phyloP scores from a whole-genome alignment of 73 alveolate genomes.

The Stentor roeselii region DNA sequence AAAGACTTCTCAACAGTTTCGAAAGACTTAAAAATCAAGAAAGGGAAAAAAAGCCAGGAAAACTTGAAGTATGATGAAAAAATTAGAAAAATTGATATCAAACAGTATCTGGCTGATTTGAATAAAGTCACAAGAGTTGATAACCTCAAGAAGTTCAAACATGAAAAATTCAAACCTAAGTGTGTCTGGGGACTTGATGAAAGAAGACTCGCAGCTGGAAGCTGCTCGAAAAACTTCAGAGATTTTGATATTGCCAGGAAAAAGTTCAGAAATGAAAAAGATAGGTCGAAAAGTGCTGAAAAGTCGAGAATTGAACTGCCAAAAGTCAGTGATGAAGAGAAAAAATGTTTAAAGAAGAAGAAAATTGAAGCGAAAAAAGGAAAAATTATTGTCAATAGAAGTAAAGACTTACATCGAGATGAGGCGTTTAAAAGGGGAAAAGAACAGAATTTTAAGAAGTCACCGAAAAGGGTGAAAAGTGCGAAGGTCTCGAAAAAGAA shows the following conservation, averaged over 20 bases:
- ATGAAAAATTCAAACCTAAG: constrained; percentile 21
- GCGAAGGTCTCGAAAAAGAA: background rate
- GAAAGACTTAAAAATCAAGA: constrained; percentile 2
- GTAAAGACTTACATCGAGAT: background rate
- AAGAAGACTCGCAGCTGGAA: background rate
- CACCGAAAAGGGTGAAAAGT: background rate
- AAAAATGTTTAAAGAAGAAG: no score
- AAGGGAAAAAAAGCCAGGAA: constrained; percentile 2
- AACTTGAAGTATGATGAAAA: background rate
- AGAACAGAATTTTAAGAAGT: background rate
- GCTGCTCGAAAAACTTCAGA: background rate
- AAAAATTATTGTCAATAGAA: background rate
- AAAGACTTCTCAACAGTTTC: background rate
- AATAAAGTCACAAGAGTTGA: constrained; percentile 9
- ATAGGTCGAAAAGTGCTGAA: background rate
- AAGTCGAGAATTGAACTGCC: background rate
- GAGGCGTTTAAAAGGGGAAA: background rate
- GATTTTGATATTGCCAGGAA: background rate
- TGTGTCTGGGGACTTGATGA: constrained; percentile 11
- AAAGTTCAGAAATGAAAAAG: background rate
- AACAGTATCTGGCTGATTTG: background rate
- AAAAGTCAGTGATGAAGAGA: background rate
- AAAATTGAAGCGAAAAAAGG: background rate
- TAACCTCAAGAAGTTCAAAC: background rate
- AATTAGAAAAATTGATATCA: background rate